phyloP scores from a whole-genome alignment of 2,329 filamentous ascomycete species.

The Nectriaceae sp. region DNA sequence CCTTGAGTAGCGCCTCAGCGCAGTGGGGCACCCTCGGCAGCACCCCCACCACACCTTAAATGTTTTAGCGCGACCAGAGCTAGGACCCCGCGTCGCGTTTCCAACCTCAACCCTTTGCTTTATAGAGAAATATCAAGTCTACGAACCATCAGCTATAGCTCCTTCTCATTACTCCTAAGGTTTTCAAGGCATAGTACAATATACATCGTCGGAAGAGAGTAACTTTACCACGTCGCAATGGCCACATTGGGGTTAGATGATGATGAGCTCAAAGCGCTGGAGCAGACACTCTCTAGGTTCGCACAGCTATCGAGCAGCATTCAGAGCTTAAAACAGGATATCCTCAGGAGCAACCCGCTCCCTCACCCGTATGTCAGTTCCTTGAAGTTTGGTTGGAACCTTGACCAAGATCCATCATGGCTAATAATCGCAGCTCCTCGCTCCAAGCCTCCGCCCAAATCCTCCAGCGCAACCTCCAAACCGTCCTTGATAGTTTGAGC shows the following conservation, averaged over 20 bases:
- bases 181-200: too few species aligned
- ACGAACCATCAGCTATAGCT: too few species aligned
- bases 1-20: too few species aligned
- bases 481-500: slow-evolving; percentile 64
- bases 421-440: slow-evolving; percentile 56
- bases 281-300: slow-evolving; percentile 69
- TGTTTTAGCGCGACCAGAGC: too few species aligned
- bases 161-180: too few species aligned
- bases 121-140: too few species aligned
- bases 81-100: too few species aligned
- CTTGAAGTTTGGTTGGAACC: neutral
- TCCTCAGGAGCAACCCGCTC: slow-evolving; percentile 64
- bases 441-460: slow-evolving; percentile 73
- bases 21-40: too few species aligned
- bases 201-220: too few species aligned
- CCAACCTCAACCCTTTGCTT: too few species aligned
- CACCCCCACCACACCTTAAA: too few species aligned
- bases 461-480: slow-evolving; percentile 69
- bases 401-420: neutral
- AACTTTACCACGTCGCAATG: too few species aligned
- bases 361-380: slow-evolving; percentile 61
- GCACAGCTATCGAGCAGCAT: slow-evolving; percentile 70
- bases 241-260: slow-evolving; percentile 51
- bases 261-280: slow-evolving; percentile 68
- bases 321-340: slow-evolving; percentile 60